Evolutionary conservation across 208 protist genomes (phyloP), one percentile per base, ranked within the genome.

Genomic region (Blastocrithidia nonstop): DNA sequence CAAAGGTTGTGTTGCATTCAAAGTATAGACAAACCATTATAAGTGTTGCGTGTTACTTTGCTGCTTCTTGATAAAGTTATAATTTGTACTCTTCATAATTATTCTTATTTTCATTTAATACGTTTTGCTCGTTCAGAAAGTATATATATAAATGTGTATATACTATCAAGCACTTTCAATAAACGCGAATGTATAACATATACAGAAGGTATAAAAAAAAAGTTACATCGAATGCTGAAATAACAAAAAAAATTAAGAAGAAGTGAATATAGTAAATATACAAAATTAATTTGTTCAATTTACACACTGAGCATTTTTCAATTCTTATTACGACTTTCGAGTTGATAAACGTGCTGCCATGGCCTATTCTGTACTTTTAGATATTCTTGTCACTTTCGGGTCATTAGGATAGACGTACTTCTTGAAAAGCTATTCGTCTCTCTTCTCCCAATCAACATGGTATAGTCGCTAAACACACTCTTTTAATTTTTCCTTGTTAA

Each of bases 361-460:
- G 17, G 61, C 72, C 27, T 73, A 55, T 46, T 76, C 59, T 7
- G 79, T 62, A 3, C 45, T 36, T 17, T 33, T 58, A 6, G 62
- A 70, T n/a, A 90, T 85, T 27, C 52, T 83, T 2, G 48, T 56
- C 24, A 41, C 61, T 61, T 75, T 80, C 2, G 75, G 76, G 48
- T 86, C 81, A 51, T 82, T 65, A n/a, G 75, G 75, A 32, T 84
- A 86, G 19, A 90, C 75, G 45, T 84, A 64, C 67, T 90, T 90
- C 44, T 86, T 57, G 47, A 87, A 90, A 15, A 90, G 64, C 53
- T 78, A 70, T 58, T 87, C 70, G 36, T 90, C 81, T 2, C 65
- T 54, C 57, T 77, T 78, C 45, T 66, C 81, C 46, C 66, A 86
- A 45, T 90, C 76, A 5, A 85, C 67, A 38, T 72, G 60, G 28